A percentile compares a stretch with the other conserved stretches of the same genome.
Conservation (phyloP, 208 protist species). For the Trypanosoma caninum region DNA sequence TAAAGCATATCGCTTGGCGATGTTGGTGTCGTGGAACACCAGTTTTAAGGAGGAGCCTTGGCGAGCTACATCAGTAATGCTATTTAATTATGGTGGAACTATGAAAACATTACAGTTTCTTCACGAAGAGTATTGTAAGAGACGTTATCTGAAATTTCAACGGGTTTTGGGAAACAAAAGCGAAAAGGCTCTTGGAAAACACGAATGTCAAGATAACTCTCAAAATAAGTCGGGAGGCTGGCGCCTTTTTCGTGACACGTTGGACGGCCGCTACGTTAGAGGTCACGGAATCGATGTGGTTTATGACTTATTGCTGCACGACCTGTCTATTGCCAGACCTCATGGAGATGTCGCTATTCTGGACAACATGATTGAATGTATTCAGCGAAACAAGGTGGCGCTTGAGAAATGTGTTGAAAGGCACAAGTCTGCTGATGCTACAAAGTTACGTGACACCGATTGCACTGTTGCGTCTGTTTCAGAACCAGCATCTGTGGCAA, state of each 20-base stretch:
- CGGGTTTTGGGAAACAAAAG: background rate
- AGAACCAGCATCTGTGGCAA: background rate
- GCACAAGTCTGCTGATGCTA: constrained; percentile 14
- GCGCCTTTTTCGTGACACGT: constrained; percentile 23
- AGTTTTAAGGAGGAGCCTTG: constrained; percentile 42
- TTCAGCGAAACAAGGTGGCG: constrained; percentile 8
- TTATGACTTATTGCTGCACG: constrained; percentile 58
- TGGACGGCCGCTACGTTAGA: constrained; percentile 25
- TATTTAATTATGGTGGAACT: constrained; percentile 54
- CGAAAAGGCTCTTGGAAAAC: background rate
- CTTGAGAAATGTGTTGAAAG: constrained; percentile 34
- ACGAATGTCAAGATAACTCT: background rate
- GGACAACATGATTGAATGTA: constrained; percentile 44
- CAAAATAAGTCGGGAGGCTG: background rate
- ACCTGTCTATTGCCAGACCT: constrained; percentile 38
- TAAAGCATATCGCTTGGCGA: constrained; percentile 19
- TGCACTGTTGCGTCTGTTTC: background rate
- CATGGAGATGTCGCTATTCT: constrained; percentile 39
- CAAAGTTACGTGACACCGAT: constrained; percentile 15
- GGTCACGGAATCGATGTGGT: constrained; percentile 52
- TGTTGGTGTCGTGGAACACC: constrained; percentile 11
- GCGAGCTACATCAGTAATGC: constrained; percentile 39
- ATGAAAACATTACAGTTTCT: constrained; percentile 32
- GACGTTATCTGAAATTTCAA: background rate
- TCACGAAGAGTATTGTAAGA: constrained; percentile 1